Percentiles rank a stretch among this genome's conserved stretches.
These are phyloP conservation scores for Pestalotiopsis sp. DNA, from an alignment of 2,329 filamentous ascomycete species.

Conservation along the genomic window DNA sequence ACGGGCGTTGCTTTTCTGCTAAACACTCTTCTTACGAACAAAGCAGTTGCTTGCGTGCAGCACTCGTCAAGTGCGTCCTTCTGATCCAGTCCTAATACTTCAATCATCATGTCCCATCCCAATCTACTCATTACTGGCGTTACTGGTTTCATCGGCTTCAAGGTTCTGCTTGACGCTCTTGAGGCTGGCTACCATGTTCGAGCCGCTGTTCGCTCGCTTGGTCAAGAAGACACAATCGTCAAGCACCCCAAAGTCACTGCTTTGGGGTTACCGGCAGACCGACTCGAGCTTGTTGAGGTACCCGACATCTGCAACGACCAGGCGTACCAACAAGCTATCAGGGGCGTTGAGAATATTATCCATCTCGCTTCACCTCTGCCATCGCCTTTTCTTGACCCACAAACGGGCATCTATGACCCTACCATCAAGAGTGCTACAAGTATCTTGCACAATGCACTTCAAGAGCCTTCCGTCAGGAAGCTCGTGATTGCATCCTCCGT, in stretches of 20 bases:
- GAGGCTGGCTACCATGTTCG: background rate
- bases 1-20: background rate
- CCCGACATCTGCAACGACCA: background rate
- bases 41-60: background rate
- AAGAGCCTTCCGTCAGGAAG: conserved; percentile 33
- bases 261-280: background rate
- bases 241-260: background rate
- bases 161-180: background rate
- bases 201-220: background rate
- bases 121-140: background rate
- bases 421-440: conserved; percentile 36
- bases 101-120: background rate
- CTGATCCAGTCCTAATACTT: background rate
- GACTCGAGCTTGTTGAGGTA: background rate
- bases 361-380: conserved; percentile 32
- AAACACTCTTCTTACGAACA: background rate
- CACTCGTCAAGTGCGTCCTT: background rate
- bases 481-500: conserved; percentile 44
- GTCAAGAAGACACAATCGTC: background rate
- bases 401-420: conserved; percentile 21
- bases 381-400: conserved; percentile 25
- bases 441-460: conserved; percentile 38
- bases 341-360: conserved; percentile 39
- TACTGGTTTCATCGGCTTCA: background rate
- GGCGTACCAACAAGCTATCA: conserved; percentile 33